Evolutionary conservation across 768 basidiomycete genomes (phyloP), one percentile per base, ranked within the genome.

Genomic region (Boletus eberwhitei): DNA sequence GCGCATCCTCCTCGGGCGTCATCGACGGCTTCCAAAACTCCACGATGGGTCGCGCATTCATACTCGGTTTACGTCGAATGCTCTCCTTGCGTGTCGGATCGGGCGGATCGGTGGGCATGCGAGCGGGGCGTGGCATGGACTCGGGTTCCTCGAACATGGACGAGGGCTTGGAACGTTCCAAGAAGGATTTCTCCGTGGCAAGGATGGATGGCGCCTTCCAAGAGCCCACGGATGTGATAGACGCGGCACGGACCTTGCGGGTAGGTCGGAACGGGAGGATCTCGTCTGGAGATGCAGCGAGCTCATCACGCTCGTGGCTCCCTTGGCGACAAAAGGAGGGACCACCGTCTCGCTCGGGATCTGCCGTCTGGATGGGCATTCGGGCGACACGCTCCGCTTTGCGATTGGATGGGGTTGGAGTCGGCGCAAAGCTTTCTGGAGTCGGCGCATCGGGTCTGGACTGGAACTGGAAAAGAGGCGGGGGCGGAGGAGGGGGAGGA

Each of bases 11-110:
- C 53, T 77, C 75, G 1, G 76, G 73, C 1, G 77, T 72, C 19
- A 76, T 72, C 0, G 75, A 64, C 3, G 81, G 80, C 36, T 73
- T 78, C 81, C 82, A 82, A 31, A 81, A 65, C 53, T 80, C 78
- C 14, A 68, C 64, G 40, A 67, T 59, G 63, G 53, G 75, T 63
- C 53, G 71, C 61, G 47, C 66, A 65, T 13, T 72, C 62, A 61
- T 68, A 54, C 73, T 70, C 13, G 73, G 70, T 43, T 76, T 66
- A 34, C 69, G 66, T 17, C 63, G 65, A 29, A 73, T 64, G 48
- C 68, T 63, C 39, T 61, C 65, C 29, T 45, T 59, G 56, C 66
- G 65, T n/a, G 55, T 51, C 31, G 48, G 59, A 46, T 69, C 62
- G 46, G 60, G 58, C 14, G 54, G 53, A 62, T 64, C 62, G 38